Base-by-base conservation (phyloP, 176 grass and related monocot genomes). In the Musa itinerans region DNA sequence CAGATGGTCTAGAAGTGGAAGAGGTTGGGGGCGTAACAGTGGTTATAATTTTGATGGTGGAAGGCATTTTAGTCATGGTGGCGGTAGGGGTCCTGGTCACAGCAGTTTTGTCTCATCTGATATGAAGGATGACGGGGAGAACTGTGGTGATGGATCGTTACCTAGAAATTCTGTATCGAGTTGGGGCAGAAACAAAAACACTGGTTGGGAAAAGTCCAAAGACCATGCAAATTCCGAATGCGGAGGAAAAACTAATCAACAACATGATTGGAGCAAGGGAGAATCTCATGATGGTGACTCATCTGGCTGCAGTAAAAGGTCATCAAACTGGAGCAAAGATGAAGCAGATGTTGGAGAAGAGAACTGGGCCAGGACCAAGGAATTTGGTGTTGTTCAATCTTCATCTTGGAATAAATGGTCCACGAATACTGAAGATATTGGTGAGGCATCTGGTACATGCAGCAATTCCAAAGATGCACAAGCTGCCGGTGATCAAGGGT, bases 261-360 rank as follows among this genome's bases (percentile, higher is more conserved):
- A 43, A 43, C 34, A 43, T 43, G 34, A 43, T 43, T 6, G 34
- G 34, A 43, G 4, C 34, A 43, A 43, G 34, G 34, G 34, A 43
- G 6, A 43, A 43, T 43, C 34, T 43, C 34, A 43, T 43, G 34
- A 43, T 43, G 34, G 34, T 43, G 34, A 43, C 34, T 43, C 76
- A 48, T 65, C 81, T 69, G 25, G 49, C 22, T 86, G 61, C 54
- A 67, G 80, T 23, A 71, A 80, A 58, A 63, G 69, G 68, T 78
- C 78, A 25, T 74, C 84, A 23, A 59, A 51, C 62, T 78, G 85
- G 81, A 74, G 74, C 6, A 74, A 19, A 71, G 85, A 74, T 50
- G 66, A 81, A 59, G 80, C 54, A 53, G 61, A n/a, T 34, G 49
- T 9, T 10, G 9, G 49, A 19, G 5, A 50, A 49, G 66, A 69